Conservation (phyloP, 1,139 yeast genomes). For the Hansenula anomala region DNA sequence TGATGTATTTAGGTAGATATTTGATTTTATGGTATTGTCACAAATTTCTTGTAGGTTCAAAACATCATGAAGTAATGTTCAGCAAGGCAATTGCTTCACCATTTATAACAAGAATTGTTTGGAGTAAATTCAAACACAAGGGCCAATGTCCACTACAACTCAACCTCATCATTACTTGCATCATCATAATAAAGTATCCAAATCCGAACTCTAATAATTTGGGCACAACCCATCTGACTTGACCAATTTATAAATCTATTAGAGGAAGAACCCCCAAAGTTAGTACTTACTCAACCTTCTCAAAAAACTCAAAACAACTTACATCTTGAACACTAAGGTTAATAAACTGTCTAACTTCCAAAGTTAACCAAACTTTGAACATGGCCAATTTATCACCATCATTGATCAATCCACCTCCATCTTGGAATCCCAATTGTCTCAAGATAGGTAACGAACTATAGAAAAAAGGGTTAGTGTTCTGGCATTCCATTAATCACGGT, state of each 20-base stretch:
- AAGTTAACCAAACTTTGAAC: conserved; percentile 88
- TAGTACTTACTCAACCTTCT: not conserved
- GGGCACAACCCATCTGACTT: conserved; percentile 60
- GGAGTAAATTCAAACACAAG: too few species aligned
- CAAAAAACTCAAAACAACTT: conserved; percentile 21
- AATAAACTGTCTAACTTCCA: conserved; percentile 85
- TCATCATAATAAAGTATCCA: too few species aligned
- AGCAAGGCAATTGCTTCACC: too few species aligned
- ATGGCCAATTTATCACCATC: conserved; percentile 65
- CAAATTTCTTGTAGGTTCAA: too few species aligned
- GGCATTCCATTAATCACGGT: conserved; percentile 47
- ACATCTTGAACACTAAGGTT: conserved; percentile 81
- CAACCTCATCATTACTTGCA: too few species aligned
- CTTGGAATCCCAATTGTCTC: conserved; percentile 74
- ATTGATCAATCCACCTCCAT: conserved; percentile 48
- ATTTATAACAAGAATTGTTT: too few species aligned
- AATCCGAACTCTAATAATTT: conserved; percentile 36
- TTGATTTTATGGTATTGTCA: too few species aligned
- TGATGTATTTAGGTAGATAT: too few species aligned
- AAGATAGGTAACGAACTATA: conserved; percentile 81
- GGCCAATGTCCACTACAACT: too few species aligned
- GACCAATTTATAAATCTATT: conserved; percentile 46
- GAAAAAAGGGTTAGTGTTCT: conserved; percentile 27
- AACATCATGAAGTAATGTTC: too few species aligned
- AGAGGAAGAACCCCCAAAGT: too few species aligned